Base-by-base conservation (phyloP, 78 protist genomes). In the Dictyostelium intermedium region DNA sequence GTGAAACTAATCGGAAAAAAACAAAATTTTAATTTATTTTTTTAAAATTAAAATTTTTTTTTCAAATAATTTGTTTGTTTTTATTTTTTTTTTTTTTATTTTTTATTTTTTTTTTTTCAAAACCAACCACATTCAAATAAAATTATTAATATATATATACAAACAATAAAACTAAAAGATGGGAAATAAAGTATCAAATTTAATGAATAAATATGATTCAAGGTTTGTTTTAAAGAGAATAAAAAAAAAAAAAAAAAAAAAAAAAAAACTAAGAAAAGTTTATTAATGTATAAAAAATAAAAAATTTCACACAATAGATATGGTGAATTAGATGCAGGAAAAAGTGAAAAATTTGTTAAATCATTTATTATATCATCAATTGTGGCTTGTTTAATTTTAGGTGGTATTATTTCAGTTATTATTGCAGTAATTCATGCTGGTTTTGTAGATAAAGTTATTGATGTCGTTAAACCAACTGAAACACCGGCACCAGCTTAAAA, bases 161-260 rank as follows among this genome's bases (percentile, higher is more conserved):
- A 77, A 43, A 79, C 2, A 34, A 47, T n/a, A n/a, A 45, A 45
- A 45, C 18, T 9, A 79, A n/a, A 78, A 77, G 39, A 89, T 89
- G 94, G 94, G 94, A 37, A 89, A 89, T 80, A 50, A 80, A 34
- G 94, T 89, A 9, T 41, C 83, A 63, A n/a, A 81, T 70, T 35
- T 89, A 50, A 79, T 89, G 37, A 84, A 89, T 80, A 89, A 80
- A 89, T 89, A 89, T 50, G 84, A 89, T 81, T 37, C 78, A 63
- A 89, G 82, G 94, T 89, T 77, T 73, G n/a, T 35, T 30, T 39
- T 39, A 39, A 39, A 5, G 2, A 39, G 7, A 18, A 60, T 10
- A 1, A 53, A 27, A 2, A 27, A 27, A 35, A 7, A 60, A 20
- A 14, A 23, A 18, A 72, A 32, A 35, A 25, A 13, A 25, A 60